phyloP scores from a whole-genome alignment of 139 green algal genomes.

The Nannochloris sp. region DNA sequence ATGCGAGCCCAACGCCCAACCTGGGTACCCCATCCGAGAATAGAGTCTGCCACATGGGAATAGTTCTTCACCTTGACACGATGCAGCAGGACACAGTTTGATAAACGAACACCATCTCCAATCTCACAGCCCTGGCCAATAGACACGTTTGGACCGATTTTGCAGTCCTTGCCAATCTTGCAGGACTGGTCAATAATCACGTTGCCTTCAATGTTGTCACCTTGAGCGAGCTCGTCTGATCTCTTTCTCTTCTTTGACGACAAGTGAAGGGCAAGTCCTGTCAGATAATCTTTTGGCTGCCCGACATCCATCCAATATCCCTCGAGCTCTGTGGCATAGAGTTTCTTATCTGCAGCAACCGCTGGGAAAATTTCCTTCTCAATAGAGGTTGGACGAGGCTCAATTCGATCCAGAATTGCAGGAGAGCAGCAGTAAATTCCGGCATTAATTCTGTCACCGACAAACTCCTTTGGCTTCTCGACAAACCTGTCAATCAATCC shows the following conservation, averaged over 20 bases:
- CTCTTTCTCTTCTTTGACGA: conserved; percentile 50
- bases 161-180: conserved; percentile 72
- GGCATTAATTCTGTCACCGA: conserved; percentile 99
- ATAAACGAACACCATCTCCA: conserved; percentile 82
- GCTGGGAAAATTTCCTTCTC: conserved; percentile 94
- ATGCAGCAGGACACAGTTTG: conserved; percentile 78
- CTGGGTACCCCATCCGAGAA: conserved; percentile 80
- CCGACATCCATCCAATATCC: conserved; percentile 99
- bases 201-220: conserved; percentile 51
- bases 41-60: conserved; percentile 70
- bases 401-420: conserved; percentile 81
- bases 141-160: conserved; percentile 85
- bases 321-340: conserved; percentile 81
- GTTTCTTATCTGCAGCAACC: conserved; percentile 68
- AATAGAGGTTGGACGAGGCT: conserved; percentile 86
- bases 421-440: conserved; percentile 90
- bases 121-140: conserved; percentile 76
- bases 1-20: conserved; percentile 80
- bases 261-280: conserved; percentile 84
- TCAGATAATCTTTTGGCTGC: conserved; percentile 89
- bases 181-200: conserved; percentile 67
- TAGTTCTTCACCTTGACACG: conserved; percentile 66
- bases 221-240: conserved; percentile 44
- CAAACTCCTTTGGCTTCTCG: conserved; percentile 92
- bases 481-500: conserved; percentile 88